A percentile compares a stretch with the other conserved stretches of the same genome.
These are phyloP conservation scores for Pichia terricola DNA, from an alignment of 1,139 yeast species.

Conservation along the genomic window DNA sequence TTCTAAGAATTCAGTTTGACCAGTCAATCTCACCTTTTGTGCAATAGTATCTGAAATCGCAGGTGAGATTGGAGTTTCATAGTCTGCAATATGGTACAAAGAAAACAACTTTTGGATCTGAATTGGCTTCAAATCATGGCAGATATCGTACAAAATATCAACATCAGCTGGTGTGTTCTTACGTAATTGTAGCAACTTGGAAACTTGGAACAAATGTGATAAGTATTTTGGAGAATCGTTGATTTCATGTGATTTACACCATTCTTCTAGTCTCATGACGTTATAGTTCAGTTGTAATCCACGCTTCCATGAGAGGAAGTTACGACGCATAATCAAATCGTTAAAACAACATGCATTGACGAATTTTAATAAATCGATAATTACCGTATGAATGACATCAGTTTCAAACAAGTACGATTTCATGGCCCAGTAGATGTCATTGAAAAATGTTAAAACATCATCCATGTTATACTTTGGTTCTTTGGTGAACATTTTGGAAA, in stretches of 20 bases:
- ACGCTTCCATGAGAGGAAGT: constrained; percentile 94
- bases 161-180: constrained; percentile 87
- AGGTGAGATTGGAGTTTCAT: constrained; percentile 87
- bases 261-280: constrained; percentile 92
- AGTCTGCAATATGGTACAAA: constrained; percentile 88
- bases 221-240: constrained; percentile 84
- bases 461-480: constrained; percentile 81
- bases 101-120: constrained; percentile 89
- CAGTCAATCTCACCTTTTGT: constrained; percentile 63
- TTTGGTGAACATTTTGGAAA: constrained; percentile 67
- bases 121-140: constrained; percentile 87
- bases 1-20: constrained; percentile 60
- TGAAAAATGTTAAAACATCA: constrained; percentile 82
- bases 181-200: constrained; percentile 84
- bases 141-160: constrained; percentile 86
- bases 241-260: constrained; percentile 95
- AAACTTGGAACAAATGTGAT: constrained; percentile 86
- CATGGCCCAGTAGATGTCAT: constrained; percentile 90
- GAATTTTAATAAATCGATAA: constrained; percentile 72
- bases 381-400: constrained; percentile 77
- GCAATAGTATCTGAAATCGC: constrained; percentile 80
- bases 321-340: constrained; percentile 90
- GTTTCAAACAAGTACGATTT: constrained; percentile 81
- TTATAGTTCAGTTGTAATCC: constrained; percentile 95
- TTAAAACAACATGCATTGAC: constrained; percentile 94